A percentile compares a stretch with the other conserved stretches of the same genome.
These are phyloP conservation scores for Jaltomata sinuosa DNA, from an alignment of 257 asterid genomes.

Conservation along the genomic window DNA sequence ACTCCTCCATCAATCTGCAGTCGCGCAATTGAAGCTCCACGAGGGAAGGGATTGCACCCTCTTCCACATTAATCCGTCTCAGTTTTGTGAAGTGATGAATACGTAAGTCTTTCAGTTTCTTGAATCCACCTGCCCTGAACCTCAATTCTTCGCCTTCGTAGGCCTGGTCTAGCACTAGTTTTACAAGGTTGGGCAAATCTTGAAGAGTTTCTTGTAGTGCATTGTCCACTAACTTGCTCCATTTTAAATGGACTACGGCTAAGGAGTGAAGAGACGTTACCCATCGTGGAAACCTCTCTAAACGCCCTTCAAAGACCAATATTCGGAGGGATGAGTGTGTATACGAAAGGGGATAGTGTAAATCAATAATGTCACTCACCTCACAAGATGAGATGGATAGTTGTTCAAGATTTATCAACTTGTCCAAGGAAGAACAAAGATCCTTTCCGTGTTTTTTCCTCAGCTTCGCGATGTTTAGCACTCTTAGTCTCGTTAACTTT, in stretches of 20 bases:
- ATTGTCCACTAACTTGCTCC: conserved; percentile 6
- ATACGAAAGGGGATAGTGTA: not conserved
- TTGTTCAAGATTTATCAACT: conserved; percentile 2
- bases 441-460: conserved; percentile 11
- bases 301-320: not conserved
- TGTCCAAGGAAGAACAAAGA: conserved; percentile 13
- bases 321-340: conserved; percentile 1
- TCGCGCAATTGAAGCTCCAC: not conserved
- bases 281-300: conserved; percentile 17
- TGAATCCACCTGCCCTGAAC: conserved; percentile 21
- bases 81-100: not conserved
- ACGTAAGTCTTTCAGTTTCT: conserved; percentile 12
- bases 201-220: conserved; percentile 7
- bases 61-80: conserved; percentile 12
- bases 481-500: conserved; percentile 9
- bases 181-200: conserved; percentile 19
- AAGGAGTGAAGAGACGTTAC: conserved; percentile 9
- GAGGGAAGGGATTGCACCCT: conserved; percentile 21
- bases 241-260: not conserved
- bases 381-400: not conserved
- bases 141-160: conserved; percentile 16
- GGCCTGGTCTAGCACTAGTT: not conserved
- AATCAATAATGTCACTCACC: conserved; percentile 4
- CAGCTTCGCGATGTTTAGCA: conserved; percentile 9
- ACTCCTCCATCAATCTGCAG: not conserved